Percentiles rank a stretch among this genome's conserved stretches.
phyloP scores from a whole-genome alignment of 768 basidiomycete genomes.

The Suillus luteus region DNA sequence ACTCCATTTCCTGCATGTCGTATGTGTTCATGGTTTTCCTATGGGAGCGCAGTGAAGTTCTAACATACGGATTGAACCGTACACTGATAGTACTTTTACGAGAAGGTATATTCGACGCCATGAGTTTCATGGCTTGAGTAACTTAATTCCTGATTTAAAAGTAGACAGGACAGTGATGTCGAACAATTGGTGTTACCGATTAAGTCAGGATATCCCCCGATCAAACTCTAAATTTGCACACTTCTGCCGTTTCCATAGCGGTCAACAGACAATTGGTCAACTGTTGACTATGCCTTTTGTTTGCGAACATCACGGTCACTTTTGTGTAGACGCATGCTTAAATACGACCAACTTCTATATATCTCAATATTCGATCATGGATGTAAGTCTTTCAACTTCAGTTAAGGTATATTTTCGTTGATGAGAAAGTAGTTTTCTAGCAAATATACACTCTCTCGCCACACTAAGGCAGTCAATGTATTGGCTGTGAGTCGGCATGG shows the following conservation, averaged over 20 bases:
- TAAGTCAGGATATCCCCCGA: background rate
- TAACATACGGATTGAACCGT: background rate
- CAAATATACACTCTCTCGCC: too few species aligned
- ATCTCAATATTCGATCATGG: background rate
- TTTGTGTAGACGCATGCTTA: background rate
- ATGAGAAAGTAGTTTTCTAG: background rate
- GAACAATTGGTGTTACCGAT: background rate
- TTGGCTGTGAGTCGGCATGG: too few species aligned
- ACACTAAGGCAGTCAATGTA: too few species aligned
- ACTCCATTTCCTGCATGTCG: background rate
- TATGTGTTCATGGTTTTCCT: background rate
- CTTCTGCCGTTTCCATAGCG: background rate
- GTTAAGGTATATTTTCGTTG: background rate
- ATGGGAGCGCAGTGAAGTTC: background rate
- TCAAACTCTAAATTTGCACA: background rate
- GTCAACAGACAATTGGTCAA: background rate
- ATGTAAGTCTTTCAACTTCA: background rate
- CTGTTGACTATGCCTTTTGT: background rate
- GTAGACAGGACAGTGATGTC: background rate
- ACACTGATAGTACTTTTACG: background rate
- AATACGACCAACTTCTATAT: background rate
- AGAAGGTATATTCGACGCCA: background rate
- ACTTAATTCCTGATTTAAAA: background rate
- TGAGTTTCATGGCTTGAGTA: background rate
- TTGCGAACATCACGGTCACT: background rate